Conservation (phyloP, 2,329 filamentous ascomycete species). For the Cordyceps farinosa region DNA sequence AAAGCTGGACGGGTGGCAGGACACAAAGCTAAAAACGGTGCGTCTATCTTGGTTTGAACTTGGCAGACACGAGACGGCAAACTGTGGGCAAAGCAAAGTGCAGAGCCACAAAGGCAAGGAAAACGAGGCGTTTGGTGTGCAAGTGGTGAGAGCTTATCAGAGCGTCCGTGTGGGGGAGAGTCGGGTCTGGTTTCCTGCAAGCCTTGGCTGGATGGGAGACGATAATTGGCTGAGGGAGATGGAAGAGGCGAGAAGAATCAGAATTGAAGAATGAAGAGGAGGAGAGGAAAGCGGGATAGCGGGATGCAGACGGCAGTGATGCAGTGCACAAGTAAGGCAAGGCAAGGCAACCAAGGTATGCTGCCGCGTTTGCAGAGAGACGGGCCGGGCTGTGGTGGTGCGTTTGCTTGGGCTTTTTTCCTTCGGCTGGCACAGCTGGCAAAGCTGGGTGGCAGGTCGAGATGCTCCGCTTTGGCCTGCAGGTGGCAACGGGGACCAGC, state of each 20-base stretch:
- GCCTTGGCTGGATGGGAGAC: neutral
- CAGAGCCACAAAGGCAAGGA: neutral
- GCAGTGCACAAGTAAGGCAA: neutral
- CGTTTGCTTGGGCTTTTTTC: neutral
- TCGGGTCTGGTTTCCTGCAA: neutral
- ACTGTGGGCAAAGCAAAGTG: neutral
- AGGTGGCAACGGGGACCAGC: neutral
- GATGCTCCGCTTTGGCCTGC: slow-evolving; percentile 11
- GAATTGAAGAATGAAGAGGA: neutral
- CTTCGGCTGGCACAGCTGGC: neutral
- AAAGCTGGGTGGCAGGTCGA: slow-evolving; percentile 3
- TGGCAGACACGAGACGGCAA: slow-evolving; percentile 11
- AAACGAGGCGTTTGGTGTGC: slow-evolving; percentile 4
- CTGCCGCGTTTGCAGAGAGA: slow-evolving; percentile 2
- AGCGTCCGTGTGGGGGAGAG: slow-evolving; percentile 6
- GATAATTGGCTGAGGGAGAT: slow-evolving; percentile 1
- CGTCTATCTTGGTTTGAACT: neutral
- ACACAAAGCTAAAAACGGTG: slow-evolving; percentile 9
- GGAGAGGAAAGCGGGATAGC: neutral
- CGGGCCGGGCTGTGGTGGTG: neutral
- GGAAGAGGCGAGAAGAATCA: neutral
- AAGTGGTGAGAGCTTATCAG: slow-evolving; percentile 10
- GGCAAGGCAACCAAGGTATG: neutral
- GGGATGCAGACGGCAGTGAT: slow-evolving; percentile 1
- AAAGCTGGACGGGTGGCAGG: neutral